phyloP scores from a whole-genome alignment of 2,329 filamentous ascomycete genomes.

The Xylariaceae sp. region DNA sequence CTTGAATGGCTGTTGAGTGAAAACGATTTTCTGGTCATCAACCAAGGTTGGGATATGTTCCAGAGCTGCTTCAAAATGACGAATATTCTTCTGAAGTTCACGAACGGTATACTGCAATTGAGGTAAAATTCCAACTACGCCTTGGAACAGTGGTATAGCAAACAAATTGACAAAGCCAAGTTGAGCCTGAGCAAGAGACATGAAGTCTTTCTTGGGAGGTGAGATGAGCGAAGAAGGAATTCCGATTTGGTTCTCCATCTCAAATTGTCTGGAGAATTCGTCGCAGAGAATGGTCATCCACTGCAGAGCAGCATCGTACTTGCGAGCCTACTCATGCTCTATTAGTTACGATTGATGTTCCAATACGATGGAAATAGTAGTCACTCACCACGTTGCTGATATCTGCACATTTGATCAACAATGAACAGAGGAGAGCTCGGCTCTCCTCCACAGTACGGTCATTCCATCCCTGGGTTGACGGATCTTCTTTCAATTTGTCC shows the following conservation, averaged over 20 bases:
- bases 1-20: conserved; percentile 41
- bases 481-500: conserved; percentile 66
- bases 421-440: conserved; percentile 76
- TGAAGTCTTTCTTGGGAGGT: conserved; percentile 74
- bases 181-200: conserved; percentile 82
- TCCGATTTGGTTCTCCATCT: conserved; percentile 83
- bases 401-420: conserved; percentile 96
- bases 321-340: conserved; percentile 61
- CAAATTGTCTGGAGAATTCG: conserved; percentile 88
- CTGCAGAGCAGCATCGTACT: conserved; percentile 73
- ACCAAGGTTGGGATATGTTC: conserved; percentile 55
- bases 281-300: conserved; percentile 96
- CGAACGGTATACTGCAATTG: conserved; percentile 78
- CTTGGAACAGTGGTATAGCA: conserved; percentile 85
- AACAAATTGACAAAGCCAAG: conserved; percentile 97
- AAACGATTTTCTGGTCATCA: conserved; percentile 32
- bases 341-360: conserved; percentile 17
- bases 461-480: conserved; percentile 69
- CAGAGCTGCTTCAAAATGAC: conserved; percentile 66
- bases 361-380: background rate
- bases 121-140: conserved; percentile 80
- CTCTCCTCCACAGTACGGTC: conserved; percentile 71
- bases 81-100: conserved; percentile 74
- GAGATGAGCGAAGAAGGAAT: conserved; percentile 87
- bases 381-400: conserved; percentile 91